These are phyloP conservation scores for Graphilbum fragrans DNA, from an alignment of 2,329 filamentous ascomycete species.

Conservation along the genomic window DNA sequence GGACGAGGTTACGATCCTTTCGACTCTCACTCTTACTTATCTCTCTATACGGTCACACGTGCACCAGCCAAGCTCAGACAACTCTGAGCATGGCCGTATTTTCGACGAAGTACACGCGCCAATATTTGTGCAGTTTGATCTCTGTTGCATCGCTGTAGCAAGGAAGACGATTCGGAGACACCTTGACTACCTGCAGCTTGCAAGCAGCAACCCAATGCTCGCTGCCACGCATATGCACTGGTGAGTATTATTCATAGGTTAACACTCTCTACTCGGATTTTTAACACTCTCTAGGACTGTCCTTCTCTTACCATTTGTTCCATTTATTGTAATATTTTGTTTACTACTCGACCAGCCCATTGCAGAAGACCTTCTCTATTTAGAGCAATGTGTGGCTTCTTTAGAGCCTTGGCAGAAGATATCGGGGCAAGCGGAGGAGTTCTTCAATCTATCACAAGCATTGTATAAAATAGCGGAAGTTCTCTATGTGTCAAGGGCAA, in stretches of 20 bases:
- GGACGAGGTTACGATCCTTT: conserved; percentile 34
- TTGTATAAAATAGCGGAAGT: too few relatives aligned
- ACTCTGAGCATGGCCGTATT: too few relatives aligned
- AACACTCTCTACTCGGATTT: not conserved
- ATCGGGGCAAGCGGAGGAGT: conserved; percentile 46
- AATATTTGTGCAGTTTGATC: conserved; percentile 9
- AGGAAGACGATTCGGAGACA: conserved; percentile 31
- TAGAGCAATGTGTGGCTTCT: conserved; percentile 44
- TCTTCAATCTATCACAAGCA: too few relatives aligned
- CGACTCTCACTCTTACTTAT: conserved; percentile 38
- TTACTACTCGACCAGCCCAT: conserved; percentile 42
- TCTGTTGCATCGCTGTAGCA: conserved; percentile 36
- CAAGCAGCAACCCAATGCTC: conserved; percentile 24
- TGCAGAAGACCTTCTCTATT: conserved; percentile 38
- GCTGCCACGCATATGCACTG: conserved; percentile 37
- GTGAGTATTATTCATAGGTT: conserved; percentile 18
- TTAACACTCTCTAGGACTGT: conserved; percentile 29
- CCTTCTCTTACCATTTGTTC: conserved; percentile 44
- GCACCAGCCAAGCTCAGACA: too few relatives aligned
- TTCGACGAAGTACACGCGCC: too few relatives aligned
- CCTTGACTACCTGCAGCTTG: conserved; percentile 14
- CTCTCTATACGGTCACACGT: conserved; percentile 31
- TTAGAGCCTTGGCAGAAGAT: conserved; percentile 37
- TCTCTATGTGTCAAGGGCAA: too few relatives aligned
- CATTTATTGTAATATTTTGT: conserved; percentile 48